phyloP scores from a whole-genome alignment of 2,329 filamentous ascomycete genomes.

The Monosporascus sp. region DNA sequence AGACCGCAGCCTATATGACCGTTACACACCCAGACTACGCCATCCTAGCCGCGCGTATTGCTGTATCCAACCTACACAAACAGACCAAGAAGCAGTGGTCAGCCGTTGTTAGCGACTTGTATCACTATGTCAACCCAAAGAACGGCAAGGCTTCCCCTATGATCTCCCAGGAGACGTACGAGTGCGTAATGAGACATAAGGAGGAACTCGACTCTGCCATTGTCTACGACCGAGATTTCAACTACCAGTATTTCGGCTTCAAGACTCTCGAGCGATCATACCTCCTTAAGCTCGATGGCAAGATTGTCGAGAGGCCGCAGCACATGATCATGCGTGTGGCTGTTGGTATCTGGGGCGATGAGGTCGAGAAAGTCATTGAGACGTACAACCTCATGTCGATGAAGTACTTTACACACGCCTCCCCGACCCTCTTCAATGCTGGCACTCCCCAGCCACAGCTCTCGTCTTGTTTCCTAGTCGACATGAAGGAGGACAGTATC shows the following conservation, averaged over 20 bases:
- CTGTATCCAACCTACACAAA: slow-evolving; percentile 99
- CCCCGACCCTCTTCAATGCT: slow-evolving; percentile 95
- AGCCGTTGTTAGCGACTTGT: slow-evolving; percentile 87
- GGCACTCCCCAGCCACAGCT: slow-evolving; percentile 92
- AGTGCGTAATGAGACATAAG: slow-evolving; percentile 90
- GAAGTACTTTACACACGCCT: slow-evolving; percentile 98
- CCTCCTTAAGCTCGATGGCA: slow-evolving; percentile 88
- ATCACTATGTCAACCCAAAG: slow-evolving; percentile 93
- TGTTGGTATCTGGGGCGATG: slow-evolving; percentile 91
- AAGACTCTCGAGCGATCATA: slow-evolving; percentile 98
- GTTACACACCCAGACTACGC: slow-evolving; percentile 99
- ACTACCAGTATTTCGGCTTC: slow-evolving; percentile 99
- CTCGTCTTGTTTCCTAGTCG: slow-evolving; percentile 96
- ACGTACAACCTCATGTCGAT: slow-evolving; percentile 99
- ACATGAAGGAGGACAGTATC: slow-evolving; percentile 99
- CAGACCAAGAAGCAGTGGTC: slow-evolving; percentile 99
- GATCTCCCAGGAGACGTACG: slow-evolving; percentile 88
- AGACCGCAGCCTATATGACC: slow-evolving; percentile 99
- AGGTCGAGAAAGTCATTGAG: slow-evolving; percentile 91
- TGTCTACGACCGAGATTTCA: slow-evolving; percentile 98
- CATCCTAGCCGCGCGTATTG: slow-evolving; percentile 95
- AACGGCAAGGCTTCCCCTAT: slow-evolving; percentile 81
- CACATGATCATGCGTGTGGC: slow-evolving; percentile 99
- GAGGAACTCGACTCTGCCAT: slow-evolving; percentile 98
- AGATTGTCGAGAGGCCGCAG: slow-evolving; percentile 94